phyloP scores from a whole-genome alignment of 2,329 filamentous ascomycete species.

The Diaporthe eres region DNA sequence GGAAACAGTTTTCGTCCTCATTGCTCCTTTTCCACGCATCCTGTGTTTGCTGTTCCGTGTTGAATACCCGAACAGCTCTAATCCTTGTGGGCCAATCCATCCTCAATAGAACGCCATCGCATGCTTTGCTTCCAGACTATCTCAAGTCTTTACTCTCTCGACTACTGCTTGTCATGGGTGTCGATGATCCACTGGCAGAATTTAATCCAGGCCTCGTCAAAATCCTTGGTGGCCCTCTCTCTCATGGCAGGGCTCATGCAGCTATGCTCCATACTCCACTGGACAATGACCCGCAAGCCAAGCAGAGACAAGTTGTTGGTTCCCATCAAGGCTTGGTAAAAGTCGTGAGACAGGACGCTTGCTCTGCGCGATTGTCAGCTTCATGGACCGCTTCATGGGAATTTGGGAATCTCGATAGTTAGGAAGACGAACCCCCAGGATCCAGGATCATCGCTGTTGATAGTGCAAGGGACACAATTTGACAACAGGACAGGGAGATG shows the following conservation, averaged over 20 bases:
- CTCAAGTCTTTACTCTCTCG: neutral
- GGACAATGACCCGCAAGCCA: conserved; percentile 77
- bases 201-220: neutral
- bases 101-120: too few species aligned
- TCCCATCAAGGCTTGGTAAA: conserved; percentile 82
- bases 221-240: neutral
- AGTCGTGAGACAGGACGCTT: conserved; percentile 77
- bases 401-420: neutral
- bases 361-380: conserved; percentile 61
- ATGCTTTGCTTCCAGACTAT: neutral
- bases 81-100: neutral
- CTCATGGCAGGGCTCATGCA: conserved; percentile 56
- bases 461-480: conserved; percentile 78
- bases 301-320: conserved; percentile 76
- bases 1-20: neutral
- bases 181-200: conserved; percentile 9
- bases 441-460: conserved; percentile 82
- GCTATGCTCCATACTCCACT: conserved; percentile 74
- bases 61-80: neutral
- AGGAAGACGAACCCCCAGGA: conserved; percentile 72
- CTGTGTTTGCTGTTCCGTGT: neutral
- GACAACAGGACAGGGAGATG: conserved; percentile 78
- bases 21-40: neutral
- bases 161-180: neutral
- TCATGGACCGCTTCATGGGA: neutral